Evolutionary conservation across 768 basidiomycete species (phyloP).

Genomic region (Pleurotus giganteus): DNA sequence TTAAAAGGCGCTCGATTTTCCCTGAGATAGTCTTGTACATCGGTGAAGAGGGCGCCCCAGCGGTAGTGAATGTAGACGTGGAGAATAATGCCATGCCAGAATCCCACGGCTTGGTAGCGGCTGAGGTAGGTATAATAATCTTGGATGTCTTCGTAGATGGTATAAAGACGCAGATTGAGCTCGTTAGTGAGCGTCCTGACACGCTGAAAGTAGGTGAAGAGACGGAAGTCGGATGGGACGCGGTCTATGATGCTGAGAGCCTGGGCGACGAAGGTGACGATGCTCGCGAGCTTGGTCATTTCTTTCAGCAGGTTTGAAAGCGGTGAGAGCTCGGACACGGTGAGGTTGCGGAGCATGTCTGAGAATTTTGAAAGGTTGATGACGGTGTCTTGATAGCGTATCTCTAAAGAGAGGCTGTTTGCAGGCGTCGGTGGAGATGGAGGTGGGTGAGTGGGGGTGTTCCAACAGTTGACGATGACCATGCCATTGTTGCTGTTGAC

Average conservation of each 20-base stretch:
- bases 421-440: not conserved
- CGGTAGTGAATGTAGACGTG: not conserved
- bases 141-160: not conserved
- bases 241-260: not conserved
- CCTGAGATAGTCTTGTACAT: not conserved
- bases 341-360: not conserved
- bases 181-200: not conserved
- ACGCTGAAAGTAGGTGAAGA: not conserved
- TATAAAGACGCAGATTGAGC: not conserved
- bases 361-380: not conserved
- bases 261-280: too few species aligned
- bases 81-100: not conserved
- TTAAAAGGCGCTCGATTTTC: not conserved
- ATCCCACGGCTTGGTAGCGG: not conserved
- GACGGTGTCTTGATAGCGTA: not conserved
- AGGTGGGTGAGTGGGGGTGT: not conserved
- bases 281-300: not conserved
- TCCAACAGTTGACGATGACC: not conserved
- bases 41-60: not conserved
- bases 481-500: not conserved
- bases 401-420: not conserved
- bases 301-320: not conserved
- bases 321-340: not conserved
- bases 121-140: not conserved
- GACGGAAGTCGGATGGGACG: not conserved